Evolutionary conservation across 305 asterid species (phyloP).

Genomic region (Fraxinus ornus): DNA sequence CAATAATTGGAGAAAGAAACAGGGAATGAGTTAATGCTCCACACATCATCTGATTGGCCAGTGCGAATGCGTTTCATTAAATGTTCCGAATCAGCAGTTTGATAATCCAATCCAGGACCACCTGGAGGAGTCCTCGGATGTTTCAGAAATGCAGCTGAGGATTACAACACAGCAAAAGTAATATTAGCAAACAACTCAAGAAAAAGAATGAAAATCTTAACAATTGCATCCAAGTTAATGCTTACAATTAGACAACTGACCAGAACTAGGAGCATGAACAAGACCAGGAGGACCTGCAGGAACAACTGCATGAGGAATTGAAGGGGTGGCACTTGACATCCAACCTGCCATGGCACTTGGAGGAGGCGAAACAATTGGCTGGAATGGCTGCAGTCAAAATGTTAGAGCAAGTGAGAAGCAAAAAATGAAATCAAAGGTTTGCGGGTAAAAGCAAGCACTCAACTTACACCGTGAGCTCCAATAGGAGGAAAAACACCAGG

Average conservation of each 20-base stretch:
- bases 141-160: slow-evolving; percentile 65
- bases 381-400: slow-evolving; percentile 71
- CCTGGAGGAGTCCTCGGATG: slow-evolving; percentile 80
- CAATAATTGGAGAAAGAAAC: neutral
- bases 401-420: slow-evolving; percentile 17
- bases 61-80: slow-evolving; percentile 84
- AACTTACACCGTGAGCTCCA: slow-evolving; percentile 47
- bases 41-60: slow-evolving; percentile 90
- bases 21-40: slow-evolving; percentile 13
- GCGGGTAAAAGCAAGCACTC: neutral
- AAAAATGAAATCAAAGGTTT: neutral
- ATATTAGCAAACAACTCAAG: slow-evolving; percentile 1
- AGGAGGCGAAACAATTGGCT: slow-evolving; percentile 81
- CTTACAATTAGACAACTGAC: slow-evolving; percentile 41
- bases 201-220: neutral
- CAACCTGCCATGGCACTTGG: slow-evolving; percentile 93
- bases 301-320: slow-evolving; percentile 79
- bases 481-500: slow-evolving; percentile 51
- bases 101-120: slow-evolving; percentile 92
- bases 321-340: slow-evolving; percentile 85
- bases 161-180: neutral
- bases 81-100: slow-evolving; percentile 91
- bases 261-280: slow-evolving; percentile 74
- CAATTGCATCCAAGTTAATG: slow-evolving; percentile 21
- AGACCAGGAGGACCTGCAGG: slow-evolving; percentile 79